Evolutionary conservation across 148 eudicot species (phyloP).

Genomic region (Camellia lanceoleosa): DNA sequence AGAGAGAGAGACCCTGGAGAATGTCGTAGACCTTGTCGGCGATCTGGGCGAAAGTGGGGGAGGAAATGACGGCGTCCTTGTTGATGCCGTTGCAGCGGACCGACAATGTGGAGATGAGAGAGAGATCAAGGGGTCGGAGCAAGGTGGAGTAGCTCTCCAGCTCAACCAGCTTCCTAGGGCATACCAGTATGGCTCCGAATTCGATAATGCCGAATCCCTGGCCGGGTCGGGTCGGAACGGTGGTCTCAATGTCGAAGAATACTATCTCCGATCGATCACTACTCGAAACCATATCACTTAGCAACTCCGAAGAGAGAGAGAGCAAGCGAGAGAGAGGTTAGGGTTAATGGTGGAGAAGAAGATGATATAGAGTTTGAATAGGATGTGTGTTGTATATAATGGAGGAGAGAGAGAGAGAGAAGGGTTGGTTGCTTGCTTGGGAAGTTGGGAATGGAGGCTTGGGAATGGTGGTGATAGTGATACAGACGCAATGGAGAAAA

Average conservation of each 20-base stretch:
- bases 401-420: too few species aligned
- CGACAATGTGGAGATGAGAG: constrained; percentile 38
- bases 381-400: too few species aligned
- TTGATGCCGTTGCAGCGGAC: constrained; percentile 60
- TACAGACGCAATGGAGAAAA: too few species aligned
- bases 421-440: too few species aligned
- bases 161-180: constrained; percentile 70
- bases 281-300: constrained; percentile 5
- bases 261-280: constrained; percentile 50
- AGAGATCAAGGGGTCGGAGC: constrained; percentile 48
- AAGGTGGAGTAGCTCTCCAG: constrained; percentile 63
- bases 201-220: constrained; percentile 50
- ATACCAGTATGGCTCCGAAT: constrained; percentile 77
- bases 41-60: constrained; percentile 52
- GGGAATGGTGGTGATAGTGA: too few species aligned
- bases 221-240: constrained; percentile 47
- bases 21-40: constrained; percentile 62
- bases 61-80: constrained; percentile 42
- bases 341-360: neutral
- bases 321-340: neutral
- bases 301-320: neutral
- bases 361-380: neutral
- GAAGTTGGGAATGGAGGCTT: too few species aligned
- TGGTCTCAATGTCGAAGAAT: constrained; percentile 80
- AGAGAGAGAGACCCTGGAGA: neutral